phyloP scores from a whole-genome alignment of 441 rosid species.

The Corymbia calophylla region DNA sequence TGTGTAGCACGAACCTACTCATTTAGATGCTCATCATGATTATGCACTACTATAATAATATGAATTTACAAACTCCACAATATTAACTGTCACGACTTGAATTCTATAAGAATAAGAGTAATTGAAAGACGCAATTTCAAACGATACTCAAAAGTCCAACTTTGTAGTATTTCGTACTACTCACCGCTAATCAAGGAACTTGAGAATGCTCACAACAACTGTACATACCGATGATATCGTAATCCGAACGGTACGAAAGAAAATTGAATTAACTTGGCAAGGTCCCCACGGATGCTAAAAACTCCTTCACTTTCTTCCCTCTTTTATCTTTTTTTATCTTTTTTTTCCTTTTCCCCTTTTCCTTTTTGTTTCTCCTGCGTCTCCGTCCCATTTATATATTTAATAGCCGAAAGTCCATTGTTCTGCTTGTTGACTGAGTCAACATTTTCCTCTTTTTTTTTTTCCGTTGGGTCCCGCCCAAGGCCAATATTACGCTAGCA shows the following conservation, averaged over 20 bases:
- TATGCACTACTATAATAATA: background rate
- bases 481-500: background rate
- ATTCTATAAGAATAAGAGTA: too few relatives aligned
- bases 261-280: background rate
- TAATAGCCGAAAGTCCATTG: background rate
- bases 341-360: background rate
- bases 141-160: too few relatives aligned
- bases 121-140: too few relatives aligned
- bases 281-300: background rate
- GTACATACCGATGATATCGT: background rate
- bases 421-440: background rate
- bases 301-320: too few relatives aligned
- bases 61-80: background rate
- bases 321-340: too few relatives aligned
- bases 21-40: background rate
- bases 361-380: background rate
- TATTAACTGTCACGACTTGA: background rate
- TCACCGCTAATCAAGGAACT: background rate
- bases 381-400: background rate
- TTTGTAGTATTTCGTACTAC: background rate
- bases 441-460: too few relatives aligned
- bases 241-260: background rate
- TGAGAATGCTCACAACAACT: background rate
- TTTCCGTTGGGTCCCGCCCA: too few relatives aligned
- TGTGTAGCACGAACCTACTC: fast-evolving